phyloP scores from a whole-genome alignment of 1,139 yeast species.

The Pichia sp. region DNA sequence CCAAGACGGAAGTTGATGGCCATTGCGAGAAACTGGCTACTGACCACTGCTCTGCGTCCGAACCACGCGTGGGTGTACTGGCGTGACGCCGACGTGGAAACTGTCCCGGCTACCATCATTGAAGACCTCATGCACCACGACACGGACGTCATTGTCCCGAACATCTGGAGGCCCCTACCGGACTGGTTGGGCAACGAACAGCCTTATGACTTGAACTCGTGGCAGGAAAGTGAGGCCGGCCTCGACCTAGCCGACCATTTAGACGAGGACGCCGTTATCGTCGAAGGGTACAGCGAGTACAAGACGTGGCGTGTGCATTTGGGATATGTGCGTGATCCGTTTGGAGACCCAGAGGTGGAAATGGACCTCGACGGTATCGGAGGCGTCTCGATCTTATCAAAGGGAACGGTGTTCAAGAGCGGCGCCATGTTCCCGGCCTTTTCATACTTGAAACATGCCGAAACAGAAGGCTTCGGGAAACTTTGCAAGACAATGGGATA shows the following conservation, averaged over 20 bases:
- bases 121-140: slow-evolving; percentile 71
- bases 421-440: slow-evolving; percentile 42
- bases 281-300: slow-evolving; percentile 65
- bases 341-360: slow-evolving; percentile 40
- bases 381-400: slow-evolving; percentile 39
- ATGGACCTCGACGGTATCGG: slow-evolving; percentile 41
- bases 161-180: slow-evolving; percentile 86
- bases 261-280: slow-evolving; percentile 81
- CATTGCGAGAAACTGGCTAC: slow-evolving; percentile 66
- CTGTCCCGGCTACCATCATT: slow-evolving; percentile 73
- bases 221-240: slow-evolving; percentile 78
- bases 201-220: slow-evolving; percentile 81
- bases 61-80: slow-evolving; percentile 93
- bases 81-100: slow-evolving; percentile 88
- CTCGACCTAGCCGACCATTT: slow-evolving; percentile 60
- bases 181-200: slow-evolving; percentile 73
- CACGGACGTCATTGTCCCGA: slow-evolving; percentile 82
- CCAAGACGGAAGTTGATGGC: slow-evolving; percentile 72
- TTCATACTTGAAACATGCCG: slow-evolving; percentile 39
- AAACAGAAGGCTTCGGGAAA: slow-evolving; percentile 41
- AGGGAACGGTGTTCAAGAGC: slow-evolving; percentile 34
- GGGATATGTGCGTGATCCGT: slow-evolving; percentile 38
- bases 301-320: slow-evolving; percentile 42
- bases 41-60: slow-evolving; percentile 66
- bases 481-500: slow-evolving; percentile 38